These are phyloP conservation scores for Musa schizocarpa DNA, from an alignment of 176 grass and related monocot genomes.

Conservation along the genomic window DNA sequence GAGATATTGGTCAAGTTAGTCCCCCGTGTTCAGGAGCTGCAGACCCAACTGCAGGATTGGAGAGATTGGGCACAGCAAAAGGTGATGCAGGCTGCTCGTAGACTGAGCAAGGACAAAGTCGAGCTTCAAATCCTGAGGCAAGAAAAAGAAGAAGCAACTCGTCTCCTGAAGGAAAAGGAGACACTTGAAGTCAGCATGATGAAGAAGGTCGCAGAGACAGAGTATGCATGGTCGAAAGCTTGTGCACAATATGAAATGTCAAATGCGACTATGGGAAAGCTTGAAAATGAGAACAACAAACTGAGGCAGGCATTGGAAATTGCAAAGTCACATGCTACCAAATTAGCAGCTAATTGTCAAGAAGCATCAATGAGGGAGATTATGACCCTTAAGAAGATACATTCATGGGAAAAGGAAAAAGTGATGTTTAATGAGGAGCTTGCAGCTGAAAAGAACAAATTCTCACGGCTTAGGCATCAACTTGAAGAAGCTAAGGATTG, in stretches of 20 bases:
- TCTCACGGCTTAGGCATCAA: background rate
- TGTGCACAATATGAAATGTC: slow-evolving; percentile 7
- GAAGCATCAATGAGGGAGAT: slow-evolving; percentile 12
- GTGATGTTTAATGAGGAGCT: slow-evolving; percentile 10
- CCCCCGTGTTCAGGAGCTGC: background rate
- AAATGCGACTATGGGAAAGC: background rate
- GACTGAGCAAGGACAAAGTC: slow-evolving; percentile 6
- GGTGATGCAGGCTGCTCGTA: slow-evolving; percentile 19
- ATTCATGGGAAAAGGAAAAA: slow-evolving; percentile 15
- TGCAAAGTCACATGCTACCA: slow-evolving; percentile 6
- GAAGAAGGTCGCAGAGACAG: slow-evolving; percentile 5
- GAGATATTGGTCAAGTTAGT: slow-evolving; percentile 15
- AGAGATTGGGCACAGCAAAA: slow-evolving; percentile 10
- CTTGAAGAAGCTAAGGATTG: slow-evolving; percentile 12
- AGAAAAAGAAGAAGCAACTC: slow-evolving; percentile 12
- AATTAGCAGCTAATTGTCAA: slow-evolving; percentile 2
- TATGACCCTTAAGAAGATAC: background rate
- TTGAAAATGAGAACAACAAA: slow-evolving; percentile 6
- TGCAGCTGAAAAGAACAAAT: background rate
- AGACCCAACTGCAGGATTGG: slow-evolving; percentile 15
- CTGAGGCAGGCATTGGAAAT: slow-evolving; percentile 1
- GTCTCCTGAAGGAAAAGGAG: slow-evolving; percentile 12
- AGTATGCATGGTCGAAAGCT: background rate
- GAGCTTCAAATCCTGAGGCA: slow-evolving; percentile 15
- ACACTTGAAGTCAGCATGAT: slow-evolving; percentile 4